A percentile compares a stretch with the other conserved stretches of the same genome.
Conservation (phyloP, 306 rosid genomes). For the Argentina anserina region DNA sequence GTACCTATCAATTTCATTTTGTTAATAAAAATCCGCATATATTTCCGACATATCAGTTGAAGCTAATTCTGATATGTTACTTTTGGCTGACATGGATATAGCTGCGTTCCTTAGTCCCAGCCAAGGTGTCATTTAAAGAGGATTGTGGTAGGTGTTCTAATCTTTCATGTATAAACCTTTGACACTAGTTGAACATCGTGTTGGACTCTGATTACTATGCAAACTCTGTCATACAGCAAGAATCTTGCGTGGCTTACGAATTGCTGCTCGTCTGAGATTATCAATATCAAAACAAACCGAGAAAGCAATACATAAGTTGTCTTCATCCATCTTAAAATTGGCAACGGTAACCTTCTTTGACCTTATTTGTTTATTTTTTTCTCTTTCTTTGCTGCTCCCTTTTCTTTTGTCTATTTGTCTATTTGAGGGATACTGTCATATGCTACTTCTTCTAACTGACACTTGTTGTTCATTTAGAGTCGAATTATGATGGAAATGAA, state of each 20-base stretch:
- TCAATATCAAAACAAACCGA: conserved; percentile 59
- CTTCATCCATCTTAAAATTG: conserved; percentile 33
- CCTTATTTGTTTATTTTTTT: conserved; percentile 2
- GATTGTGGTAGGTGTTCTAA: conserved; percentile 74
- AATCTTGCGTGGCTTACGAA: conserved; percentile 89
- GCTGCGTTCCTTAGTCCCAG: conserved; percentile 59
- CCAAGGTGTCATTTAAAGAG: conserved; percentile 66
- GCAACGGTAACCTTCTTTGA: conserved; percentile 31
- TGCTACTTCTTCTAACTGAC: conserved; percentile 9
- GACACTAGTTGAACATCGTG: conserved; percentile 24
- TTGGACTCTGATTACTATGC: conserved; percentile 23
- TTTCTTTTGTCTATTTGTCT: background rate
- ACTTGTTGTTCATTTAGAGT: conserved; percentile 42
- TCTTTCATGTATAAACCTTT: conserved; percentile 9
- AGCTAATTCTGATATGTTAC: conserved; percentile 9
- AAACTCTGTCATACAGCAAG: conserved; percentile 53
- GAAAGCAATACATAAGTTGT: conserved; percentile 36
- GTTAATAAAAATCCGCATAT: background rate
- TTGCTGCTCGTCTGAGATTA: conserved; percentile 91
- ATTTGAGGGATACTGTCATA: background rate
- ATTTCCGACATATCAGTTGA: background rate
- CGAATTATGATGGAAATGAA: conserved; percentile 79
- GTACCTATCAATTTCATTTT: conserved; percentile 24
- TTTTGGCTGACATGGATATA: conserved; percentile 30
- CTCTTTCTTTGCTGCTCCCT: background rate